Base-by-base conservation (phyloP, 768 basidiomycete genomes). In the Cytidiella melzeri region DNA sequence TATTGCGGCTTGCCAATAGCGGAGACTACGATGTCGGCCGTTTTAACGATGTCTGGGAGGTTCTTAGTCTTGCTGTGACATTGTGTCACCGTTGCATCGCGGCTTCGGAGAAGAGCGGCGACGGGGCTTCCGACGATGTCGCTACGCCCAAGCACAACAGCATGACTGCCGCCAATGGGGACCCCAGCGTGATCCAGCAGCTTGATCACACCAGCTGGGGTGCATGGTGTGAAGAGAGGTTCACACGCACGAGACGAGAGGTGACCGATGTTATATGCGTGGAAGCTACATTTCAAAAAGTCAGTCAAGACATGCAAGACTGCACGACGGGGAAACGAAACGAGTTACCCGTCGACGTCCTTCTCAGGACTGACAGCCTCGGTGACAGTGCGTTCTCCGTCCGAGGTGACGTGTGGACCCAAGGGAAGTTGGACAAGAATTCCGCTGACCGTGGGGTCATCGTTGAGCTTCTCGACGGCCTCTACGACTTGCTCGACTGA, bases 51-150 rank as follows among this genome's bases (percentile, higher is more conserved):
- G 28, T 77, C 73, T 54, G 85, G 76, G 38, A 98, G 73, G 58
- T 92, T 81, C 67, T 81, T 80, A 47, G 95, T 94, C 36, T 81
- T 78, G 56, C 91, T 93, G 67, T 99, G 96, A 67, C 95, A 98
- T 67, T 97, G 95, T 19, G 93, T 98, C 54, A 98, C 92, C 19
- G 96, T 99, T 2, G 96, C 94, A 63, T 98, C 88, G 53, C 79
- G 80, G 64, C 84, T 87, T 58, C 92, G 75, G 46, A 99, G 74
- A 76, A 99, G 84, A 27, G 91, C 86, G 30, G 85, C 84, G 43
- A 97, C 93, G 24, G 96, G 96, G 58, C 82, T 95, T 47, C 96
- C 96, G 48, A 99, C 96, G 60, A 99, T 98, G 63, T 99, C 96
- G 62, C 89, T 92, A 56, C 96, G 85, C 53, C 96, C 96, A 39